phyloP scores from a whole-genome alignment of 768 basidiomycete species.

The Leccinum imitatum region DNA sequence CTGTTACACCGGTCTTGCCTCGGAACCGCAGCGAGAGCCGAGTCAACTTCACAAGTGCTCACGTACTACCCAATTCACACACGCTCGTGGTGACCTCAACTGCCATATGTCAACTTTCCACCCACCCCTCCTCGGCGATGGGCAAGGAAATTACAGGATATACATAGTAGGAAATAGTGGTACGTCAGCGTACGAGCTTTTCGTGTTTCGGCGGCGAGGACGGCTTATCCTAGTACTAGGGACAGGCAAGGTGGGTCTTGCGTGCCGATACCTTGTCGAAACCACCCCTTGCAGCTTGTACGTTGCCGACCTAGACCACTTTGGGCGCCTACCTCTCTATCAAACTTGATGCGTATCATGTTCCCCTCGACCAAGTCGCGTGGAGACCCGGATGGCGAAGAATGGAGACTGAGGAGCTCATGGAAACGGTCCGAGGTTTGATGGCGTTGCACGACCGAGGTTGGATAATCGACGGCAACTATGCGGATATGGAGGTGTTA shows the following conservation, averaged over 20 bases:
- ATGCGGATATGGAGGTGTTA: constrained; percentile 31
- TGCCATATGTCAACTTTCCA: constrained; percentile 11
- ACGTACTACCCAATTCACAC: neutral
- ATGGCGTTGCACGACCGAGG: constrained; percentile 34
- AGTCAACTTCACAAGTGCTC: constrained; percentile 1
- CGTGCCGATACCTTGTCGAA: neutral
- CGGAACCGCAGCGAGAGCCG: constrained; percentile 4
- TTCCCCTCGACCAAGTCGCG: constrained; percentile 46
- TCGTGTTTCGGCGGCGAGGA: constrained; percentile 1
- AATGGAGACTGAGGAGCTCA: constrained; percentile 30
- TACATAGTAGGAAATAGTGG: constrained; percentile 54
- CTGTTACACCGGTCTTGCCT: neutral
- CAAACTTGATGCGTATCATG: constrained; percentile 44
- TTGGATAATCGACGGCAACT: constrained; percentile 59
- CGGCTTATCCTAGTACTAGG: constrained; percentile 23
- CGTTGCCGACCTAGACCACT: constrained; percentile 43
- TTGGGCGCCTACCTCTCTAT: constrained; percentile 43
- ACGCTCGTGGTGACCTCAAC: neutral
- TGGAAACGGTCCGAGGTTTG: constrained; percentile 20
- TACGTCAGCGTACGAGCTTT: constrained; percentile 24
- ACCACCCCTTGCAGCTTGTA: neutral
- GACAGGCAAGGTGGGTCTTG: constrained; percentile 38
- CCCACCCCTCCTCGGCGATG: constrained; percentile 42
- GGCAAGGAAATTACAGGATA: constrained; percentile 45
- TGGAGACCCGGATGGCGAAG: constrained; percentile 52